Evolutionary conservation across 257 asterid genomes (phyloP), one percentile per base, ranked within the genome.

Genomic region (Anisodus tanguticus): DNA sequence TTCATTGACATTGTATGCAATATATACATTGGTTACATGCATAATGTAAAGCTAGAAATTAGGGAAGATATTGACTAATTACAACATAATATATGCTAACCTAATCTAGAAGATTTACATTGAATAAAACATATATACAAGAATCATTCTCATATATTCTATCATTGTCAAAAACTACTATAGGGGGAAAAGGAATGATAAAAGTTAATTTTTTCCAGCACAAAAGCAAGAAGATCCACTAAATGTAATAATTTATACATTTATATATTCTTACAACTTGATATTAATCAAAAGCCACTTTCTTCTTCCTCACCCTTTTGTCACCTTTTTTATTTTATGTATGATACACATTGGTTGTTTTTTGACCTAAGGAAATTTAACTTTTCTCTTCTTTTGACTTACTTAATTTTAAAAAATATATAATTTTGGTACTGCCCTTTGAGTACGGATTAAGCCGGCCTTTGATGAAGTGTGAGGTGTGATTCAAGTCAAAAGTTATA

Each of bases 401-500:
- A 15, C 5, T 41, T 4, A 59, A 17, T 17, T 2, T 22, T 0
- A 22, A 53, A 12, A 2, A 3, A 77, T 13, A 3, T 15, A 77
- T 77, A 77, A 77, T 51, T 35, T 77, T 53, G 31, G 64, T 53
- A 53, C 1, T 77, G 82, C 6, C 47, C 31, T 77, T 77, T 13
- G 47, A 77, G 82, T 77, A 77, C 82, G 82, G 82, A 77, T 54
- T 31, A 31, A 41, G 49, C 15, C 64, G 15, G 8, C 12, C 22
- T 13, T 51, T 76, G 47, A 51, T 8, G 64, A 59, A 9, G 10
- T 17, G 64, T 7, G 54, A 3, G 43, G 3, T 55, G 62, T 49
- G 41, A 76, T 76, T 76, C 63, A 53, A 77, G 82, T 53, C 64
- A 77, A 77, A 77, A 77, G 64, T 53, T 3, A 53, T 77, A 77